These are phyloP conservation scores for Xylaria sp. DNA, from an alignment of 2,329 filamentous ascomycete species.

Conservation along the genomic window DNA sequence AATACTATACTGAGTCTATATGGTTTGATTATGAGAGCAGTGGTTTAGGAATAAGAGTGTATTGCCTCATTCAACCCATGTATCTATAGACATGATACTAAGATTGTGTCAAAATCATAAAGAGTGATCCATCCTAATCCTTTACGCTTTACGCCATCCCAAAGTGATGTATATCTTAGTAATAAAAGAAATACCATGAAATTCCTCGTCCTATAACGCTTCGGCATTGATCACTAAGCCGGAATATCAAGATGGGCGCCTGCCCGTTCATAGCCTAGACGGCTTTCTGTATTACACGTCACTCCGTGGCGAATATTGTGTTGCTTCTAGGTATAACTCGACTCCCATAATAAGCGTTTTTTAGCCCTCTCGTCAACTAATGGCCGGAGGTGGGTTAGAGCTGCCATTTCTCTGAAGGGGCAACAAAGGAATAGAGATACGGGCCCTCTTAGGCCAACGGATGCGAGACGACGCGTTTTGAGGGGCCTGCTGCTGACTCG, in stretches of 20 bases:
- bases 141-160: neutral
- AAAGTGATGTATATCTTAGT: neutral
- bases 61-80: neutral
- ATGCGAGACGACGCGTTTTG: neutral
- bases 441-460: conserved; percentile 7
- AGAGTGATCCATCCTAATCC: neutral
- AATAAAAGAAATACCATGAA: neutral
- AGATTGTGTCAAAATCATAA: neutral
- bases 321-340: neutral
- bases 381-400: neutral
- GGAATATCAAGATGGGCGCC: neutral
- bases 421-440: conserved; percentile 2
- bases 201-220: neutral
- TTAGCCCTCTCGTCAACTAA: neutral
- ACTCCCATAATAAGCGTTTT: neutral
- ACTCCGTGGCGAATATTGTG: neutral
- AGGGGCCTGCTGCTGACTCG: neutral
- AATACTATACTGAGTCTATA: no score
- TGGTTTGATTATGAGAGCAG: no score
- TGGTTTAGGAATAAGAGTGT: neutral
- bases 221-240: neutral
- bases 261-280: neutral
- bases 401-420: neutral
- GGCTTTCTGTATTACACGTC: neutral
- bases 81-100: neutral